phyloP scores from a whole-genome alignment of 2,329 filamentous ascomycete genomes.

The Escovopsis sp. region DNA sequence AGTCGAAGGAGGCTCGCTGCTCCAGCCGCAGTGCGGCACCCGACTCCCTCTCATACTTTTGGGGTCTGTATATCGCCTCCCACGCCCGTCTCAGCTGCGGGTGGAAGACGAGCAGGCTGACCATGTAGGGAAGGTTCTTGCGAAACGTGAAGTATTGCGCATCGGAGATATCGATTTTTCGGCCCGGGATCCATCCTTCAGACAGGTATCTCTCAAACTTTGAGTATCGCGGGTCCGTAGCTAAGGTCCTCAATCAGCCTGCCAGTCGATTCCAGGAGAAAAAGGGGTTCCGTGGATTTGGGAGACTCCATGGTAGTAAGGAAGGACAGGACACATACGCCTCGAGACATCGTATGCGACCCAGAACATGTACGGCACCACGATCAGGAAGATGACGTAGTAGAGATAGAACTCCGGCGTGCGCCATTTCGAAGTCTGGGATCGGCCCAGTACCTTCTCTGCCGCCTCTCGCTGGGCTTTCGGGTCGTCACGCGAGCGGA shows the following conservation, averaged over 20 bases:
- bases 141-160: conserved; percentile 76
- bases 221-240: conserved; percentile 64
- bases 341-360: conserved; percentile 73
- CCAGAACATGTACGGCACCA: conserved; percentile 81
- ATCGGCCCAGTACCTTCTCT: conserved; percentile 26
- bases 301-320: too few relatives aligned
- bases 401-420: conserved; percentile 81
- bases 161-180: conserved; percentile 87
- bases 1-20: conserved; percentile 69
- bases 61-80: conserved; percentile 36
- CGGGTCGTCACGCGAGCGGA: conserved; percentile 34
- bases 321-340: conserved; percentile 33
- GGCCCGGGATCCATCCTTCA: conserved; percentile 81
- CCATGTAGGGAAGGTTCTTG: conserved; percentile 70
- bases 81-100: conserved; percentile 63
- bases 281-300: too few relatives aligned
- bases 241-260: conserved; percentile 27
- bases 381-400: conserved; percentile 48
- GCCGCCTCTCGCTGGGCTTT: conserved; percentile 17
- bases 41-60: conserved; percentile 15
- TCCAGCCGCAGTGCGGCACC: conserved; percentile 44
- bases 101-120: conserved; percentile 59
- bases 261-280: too few relatives aligned
- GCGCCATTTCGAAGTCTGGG: conserved; percentile 61
- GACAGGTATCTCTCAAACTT: conserved; percentile 59